Evolutionary conservation across 2,329 filamentous ascomycete species (phyloP).

Genomic region (Penicillium fuscoglaucum): DNA sequence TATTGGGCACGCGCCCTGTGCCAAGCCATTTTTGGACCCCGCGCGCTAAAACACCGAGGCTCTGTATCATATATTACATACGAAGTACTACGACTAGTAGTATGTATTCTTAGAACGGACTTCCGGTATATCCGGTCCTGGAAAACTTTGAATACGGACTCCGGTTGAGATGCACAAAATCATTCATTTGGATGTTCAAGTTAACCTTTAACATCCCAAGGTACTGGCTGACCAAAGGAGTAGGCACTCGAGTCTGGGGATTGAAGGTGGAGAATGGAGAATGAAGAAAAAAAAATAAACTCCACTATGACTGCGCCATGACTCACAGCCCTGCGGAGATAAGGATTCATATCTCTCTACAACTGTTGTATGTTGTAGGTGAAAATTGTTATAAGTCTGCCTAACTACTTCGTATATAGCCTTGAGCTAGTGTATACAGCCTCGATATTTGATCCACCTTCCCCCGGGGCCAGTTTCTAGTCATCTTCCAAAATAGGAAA

Average conservation of each 20-base stretch:
- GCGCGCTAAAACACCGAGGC: constrained; percentile 18
- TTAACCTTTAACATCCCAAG: neutral
- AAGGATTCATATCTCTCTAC: neutral
- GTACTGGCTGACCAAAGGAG: neutral
- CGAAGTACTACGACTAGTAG: neutral
- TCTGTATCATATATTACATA: neutral
- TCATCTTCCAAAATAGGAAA: constrained; percentile 13
- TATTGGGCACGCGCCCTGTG: constrained; percentile 21
- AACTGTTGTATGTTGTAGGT: neutral
- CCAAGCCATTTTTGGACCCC: constrained; percentile 27
- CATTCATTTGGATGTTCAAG: neutral
- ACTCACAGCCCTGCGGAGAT: constrained; percentile 20
- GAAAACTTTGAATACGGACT: neutral
- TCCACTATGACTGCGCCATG: constrained; percentile 17
- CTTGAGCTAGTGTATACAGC: neutral
- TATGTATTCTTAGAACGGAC: neutral
- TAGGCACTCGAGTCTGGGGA: constrained; percentile 1
- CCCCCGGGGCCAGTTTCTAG: neutral
- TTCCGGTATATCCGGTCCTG: neutral
- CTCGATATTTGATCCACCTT: constrained; percentile 2
- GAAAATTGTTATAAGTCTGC: neutral
- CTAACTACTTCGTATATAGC: neutral
- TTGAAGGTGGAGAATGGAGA: constrained; percentile 10
- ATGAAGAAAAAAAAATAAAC: neutral
- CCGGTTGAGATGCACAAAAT: neutral